phyloP scores from a whole-genome alignment of 1,284 basidiomycete species.

The Pseudozyma hubeiensis region DNA sequence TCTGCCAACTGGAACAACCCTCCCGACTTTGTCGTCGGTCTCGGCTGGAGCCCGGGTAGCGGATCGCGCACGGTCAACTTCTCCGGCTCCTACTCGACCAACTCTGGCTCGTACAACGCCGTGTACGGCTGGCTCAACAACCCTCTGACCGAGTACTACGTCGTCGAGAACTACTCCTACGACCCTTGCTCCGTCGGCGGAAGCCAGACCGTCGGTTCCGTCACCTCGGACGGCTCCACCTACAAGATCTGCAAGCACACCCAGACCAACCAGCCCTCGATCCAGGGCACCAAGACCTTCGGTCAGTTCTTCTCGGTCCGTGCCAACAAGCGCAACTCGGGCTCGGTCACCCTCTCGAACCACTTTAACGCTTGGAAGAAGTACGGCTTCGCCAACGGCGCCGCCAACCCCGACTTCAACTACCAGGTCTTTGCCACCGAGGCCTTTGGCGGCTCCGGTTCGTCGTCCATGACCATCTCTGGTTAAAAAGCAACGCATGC shows the following conservation, averaged over 20 bases:
- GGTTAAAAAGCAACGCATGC: slow-evolving; percentile 4
- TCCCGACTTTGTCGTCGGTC: slow-evolving; percentile 33
- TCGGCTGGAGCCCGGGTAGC: slow-evolving; percentile 26
- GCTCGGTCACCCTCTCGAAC: slow-evolving; percentile 26
- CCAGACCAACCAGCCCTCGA: slow-evolving; percentile 41
- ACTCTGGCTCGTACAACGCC: slow-evolving; percentile 34
- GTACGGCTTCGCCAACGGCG: slow-evolving; percentile 34
- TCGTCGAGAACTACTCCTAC: slow-evolving; percentile 41
- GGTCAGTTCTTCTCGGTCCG: slow-evolving; percentile 36
- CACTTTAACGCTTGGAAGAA: slow-evolving; percentile 44
- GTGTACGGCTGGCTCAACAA: slow-evolving; percentile 44
- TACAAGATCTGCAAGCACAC: slow-evolving; percentile 48
- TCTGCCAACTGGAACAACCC: slow-evolving; percentile 35
- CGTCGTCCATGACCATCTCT: slow-evolving; percentile 17
- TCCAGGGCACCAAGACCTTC: slow-evolving; percentile 45
- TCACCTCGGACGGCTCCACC: slow-evolving; percentile 29
- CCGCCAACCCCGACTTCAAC: slow-evolving; percentile 30
- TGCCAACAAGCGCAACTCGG: slow-evolving; percentile 29
- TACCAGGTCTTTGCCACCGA: slow-evolving; percentile 49
- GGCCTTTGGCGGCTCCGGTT: slow-evolving; percentile 28
- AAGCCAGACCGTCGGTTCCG: slow-evolving; percentile 16
- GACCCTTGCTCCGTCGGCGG: slow-evolving; percentile 28
- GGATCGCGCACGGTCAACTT: slow-evolving; percentile 30
- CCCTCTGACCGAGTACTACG: slow-evolving; percentile 43
- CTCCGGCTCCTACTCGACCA: slow-evolving; percentile 25